Percentiles rank a stretch among this genome's conserved stretches.
Conservation (phyloP, 2,329 filamentous ascomycete species). For the Incumbomyces delicatus region DNA sequence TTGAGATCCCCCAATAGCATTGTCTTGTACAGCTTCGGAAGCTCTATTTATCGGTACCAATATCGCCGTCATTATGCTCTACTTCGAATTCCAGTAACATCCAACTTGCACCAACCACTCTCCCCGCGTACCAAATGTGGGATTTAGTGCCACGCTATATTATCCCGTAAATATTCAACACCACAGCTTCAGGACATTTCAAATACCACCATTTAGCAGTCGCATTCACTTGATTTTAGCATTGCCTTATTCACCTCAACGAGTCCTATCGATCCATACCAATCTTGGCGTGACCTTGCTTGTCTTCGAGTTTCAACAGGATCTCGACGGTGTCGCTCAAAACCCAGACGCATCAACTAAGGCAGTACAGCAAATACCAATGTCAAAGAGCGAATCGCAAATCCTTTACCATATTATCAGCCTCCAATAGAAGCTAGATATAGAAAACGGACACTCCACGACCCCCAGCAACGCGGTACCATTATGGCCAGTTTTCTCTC, state of each 20-base stretch:
- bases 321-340: conserved; percentile 46
- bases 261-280: not conserved
- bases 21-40: no score
- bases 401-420: not conserved
- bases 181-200: no score
- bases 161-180: no score
- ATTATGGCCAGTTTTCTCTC: not conserved
- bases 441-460: not conserved
- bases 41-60: no score
- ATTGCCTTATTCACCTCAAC: not conserved
- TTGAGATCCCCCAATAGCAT: no score
- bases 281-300: not conserved
- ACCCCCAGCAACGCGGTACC: not conserved
- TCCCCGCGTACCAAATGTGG: no score
- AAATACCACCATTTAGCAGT: no score
- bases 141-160: no score
- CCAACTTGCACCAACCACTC: no score
- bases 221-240: not conserved
- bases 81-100: no score
- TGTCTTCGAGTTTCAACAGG: conserved; percentile 35
- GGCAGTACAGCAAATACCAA: not conserved
- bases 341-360: conserved; percentile 24
- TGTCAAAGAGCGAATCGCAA: not conserved
- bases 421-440: not conserved
- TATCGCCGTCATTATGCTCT: no score